Base-by-base conservation (phyloP, 306 rosid genomes). In the Vigna reflexopilosa region DNA sequence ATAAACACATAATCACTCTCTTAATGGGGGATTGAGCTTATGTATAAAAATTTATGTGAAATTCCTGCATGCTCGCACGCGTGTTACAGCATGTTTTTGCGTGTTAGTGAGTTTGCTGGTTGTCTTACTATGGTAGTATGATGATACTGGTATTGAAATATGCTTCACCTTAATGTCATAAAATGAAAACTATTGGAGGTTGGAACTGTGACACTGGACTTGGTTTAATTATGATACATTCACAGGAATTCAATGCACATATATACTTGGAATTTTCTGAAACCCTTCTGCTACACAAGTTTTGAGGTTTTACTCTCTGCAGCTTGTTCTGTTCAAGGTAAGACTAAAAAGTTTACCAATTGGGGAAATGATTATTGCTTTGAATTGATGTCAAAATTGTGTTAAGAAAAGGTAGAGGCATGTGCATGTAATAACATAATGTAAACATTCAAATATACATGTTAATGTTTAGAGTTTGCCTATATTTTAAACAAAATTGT, bases 51-150 rank as follows among this genome's bases (percentile, higher is more conserved):
- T 71, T 83, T 70, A 71, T 67, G 48, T 67, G 34, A 71, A 70
- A 5, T 76, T 61, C 76, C 49, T 14, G 86, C 92, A 87, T 90
- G 89, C 94, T 84, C 82, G 97, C 98, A 91, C 86, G 97, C 98
- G 97, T 84, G 84, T 75, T 72, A 82, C 82, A 83, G 44, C 90
- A 89, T 89, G 89, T 81, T 84, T 93, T 85, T 84, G 90, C 84
- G 96, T 86, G 90, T 84, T 84, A 77, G 76, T 79, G 81, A 81
- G 80, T 76, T 80, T 77, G 22, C 69, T 64, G 12, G 12, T 76
- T 77, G 64, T 84, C 24, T 45, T 54, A 22, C 79, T 76, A n/a
- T 9, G 7, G 5, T 12, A 2, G 4, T 10, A 65, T 75, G 89
- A n/a, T 38, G 24, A 28, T 42, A 42, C 15, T 45, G 5, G 5